Conservation (phyloP, 108 stramenopile species). For the Skeletonema potamos region DNA sequence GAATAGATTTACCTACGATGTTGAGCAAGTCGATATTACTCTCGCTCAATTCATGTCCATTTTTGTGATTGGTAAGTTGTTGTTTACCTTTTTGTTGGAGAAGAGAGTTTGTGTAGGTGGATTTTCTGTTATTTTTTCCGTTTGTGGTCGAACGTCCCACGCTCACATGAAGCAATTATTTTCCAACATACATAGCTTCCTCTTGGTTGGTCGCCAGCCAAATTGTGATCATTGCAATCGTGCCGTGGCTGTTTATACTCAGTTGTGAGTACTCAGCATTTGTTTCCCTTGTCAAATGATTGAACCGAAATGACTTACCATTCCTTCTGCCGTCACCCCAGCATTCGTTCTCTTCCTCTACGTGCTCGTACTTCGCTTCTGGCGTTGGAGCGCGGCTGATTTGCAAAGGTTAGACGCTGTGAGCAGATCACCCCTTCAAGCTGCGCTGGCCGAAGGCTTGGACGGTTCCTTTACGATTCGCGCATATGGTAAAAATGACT, state of each 20-base stretch:
- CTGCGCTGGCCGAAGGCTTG: constrained; percentile 74
- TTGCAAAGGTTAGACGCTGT: constrained; percentile 81
- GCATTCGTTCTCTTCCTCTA: constrained; percentile 9
- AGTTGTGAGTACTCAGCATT: background rate
- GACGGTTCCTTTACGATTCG: constrained; percentile 82
- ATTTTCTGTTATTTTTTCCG: too few relatives aligned
- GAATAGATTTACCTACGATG: constrained; percentile 78
- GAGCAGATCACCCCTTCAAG: constrained; percentile 77
- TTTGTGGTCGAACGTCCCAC: too few relatives aligned
- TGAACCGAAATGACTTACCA: too few relatives aligned
- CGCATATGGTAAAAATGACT: constrained; percentile 58
- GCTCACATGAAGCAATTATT: too few relatives aligned
- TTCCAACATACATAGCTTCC: background rate
- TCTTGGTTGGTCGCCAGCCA: constrained; percentile 18
- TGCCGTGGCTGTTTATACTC: constrained; percentile 10
- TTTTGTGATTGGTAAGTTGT: constrained; percentile 1
- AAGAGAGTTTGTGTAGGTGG: too few relatives aligned
- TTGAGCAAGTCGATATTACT: constrained; percentile 24
- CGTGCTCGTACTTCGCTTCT: background rate
- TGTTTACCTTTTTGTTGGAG: too few relatives aligned
- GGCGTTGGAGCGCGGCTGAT: constrained; percentile 74
- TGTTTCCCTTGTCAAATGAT: background rate
- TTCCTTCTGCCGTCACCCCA: background rate
- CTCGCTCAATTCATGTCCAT: constrained; percentile 57
- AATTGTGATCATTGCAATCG: constrained; percentile 5